phyloP scores from a whole-genome alignment of 441 rosid genomes.

The Eruca vesicaria region DNA sequence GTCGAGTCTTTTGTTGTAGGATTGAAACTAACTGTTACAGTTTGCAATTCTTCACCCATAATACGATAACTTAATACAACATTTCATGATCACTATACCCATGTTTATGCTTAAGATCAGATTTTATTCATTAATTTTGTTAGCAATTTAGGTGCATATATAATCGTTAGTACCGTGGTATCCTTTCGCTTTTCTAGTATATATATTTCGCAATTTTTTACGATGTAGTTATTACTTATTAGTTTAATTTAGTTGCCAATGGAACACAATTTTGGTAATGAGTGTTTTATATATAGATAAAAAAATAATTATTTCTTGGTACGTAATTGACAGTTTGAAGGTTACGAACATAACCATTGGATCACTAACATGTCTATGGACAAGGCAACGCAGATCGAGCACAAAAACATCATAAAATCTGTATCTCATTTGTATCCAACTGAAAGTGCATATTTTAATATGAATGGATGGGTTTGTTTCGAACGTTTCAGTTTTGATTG shows the following conservation, averaged over 20 bases:
- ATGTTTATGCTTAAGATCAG: background rate
- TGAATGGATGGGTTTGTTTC: background rate
- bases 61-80: background rate
- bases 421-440: background rate
- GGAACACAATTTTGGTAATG: too few species aligned
- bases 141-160: too few species aligned
- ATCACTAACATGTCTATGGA: too few species aligned
- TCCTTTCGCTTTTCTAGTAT: too few species aligned
- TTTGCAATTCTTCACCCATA: background rate
- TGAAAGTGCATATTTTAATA: background rate
- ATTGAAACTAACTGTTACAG: background rate
- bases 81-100: background rate
- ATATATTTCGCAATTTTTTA: too few species aligned
- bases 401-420: background rate
- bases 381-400: background rate
- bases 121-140: background rate
- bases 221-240: too few species aligned
- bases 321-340: too few species aligned
- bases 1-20: background rate
- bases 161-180: too few species aligned
- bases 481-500: background rate
- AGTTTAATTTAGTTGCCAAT: too few species aligned
- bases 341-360: too few species aligned
- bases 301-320: too few species aligned
- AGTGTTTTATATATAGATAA: too few species aligned